Percentiles rank a stretch among this genome's conserved stretches.
Evolutionary conservation across 768 basidiomycete species (phyloP).

Genomic region (Russula emetica): DNA sequence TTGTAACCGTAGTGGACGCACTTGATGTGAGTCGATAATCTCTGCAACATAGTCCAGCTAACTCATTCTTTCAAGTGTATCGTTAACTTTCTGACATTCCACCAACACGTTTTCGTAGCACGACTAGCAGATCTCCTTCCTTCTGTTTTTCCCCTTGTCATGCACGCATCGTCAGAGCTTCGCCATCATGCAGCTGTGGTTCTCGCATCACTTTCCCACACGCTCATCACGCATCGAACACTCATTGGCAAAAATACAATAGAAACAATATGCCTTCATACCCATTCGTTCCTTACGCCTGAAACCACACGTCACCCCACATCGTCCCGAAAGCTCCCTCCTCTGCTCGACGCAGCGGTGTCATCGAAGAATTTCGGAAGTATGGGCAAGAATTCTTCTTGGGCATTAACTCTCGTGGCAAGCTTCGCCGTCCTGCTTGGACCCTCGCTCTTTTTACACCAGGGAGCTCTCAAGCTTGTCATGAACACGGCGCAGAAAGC

Average conservation of each 20-base stretch:
- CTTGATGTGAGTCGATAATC: constrained; percentile 7
- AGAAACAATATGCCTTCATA: constrained; percentile 16
- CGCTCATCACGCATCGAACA: constrained; percentile 8
- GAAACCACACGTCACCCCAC: constrained; percentile 24
- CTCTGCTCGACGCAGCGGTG: constrained; percentile 16
- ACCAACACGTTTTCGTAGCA: constrained; percentile 9
- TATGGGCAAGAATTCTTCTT: constrained; percentile 16
- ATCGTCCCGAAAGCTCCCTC: constrained; percentile 19
- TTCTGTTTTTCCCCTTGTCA: constrained; percentile 15
- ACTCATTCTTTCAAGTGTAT: constrained; percentile 13
- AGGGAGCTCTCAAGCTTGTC: constrained; percentile 20
- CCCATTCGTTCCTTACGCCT: constrained; percentile 18
- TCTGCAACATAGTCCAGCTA: background rate
- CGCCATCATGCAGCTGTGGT: constrained; percentile 16
- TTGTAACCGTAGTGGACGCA: constrained; percentile 19
- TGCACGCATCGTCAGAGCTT: constrained; percentile 18
- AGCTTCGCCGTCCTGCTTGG: constrained; percentile 20
- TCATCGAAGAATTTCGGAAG: constrained; percentile 2
- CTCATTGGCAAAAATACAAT: constrained; percentile 4
- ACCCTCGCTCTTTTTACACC: constrained; percentile 16
- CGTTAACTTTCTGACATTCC: constrained; percentile 13
- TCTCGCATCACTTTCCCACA: constrained; percentile 18
- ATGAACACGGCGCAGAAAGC: constrained; percentile 17
- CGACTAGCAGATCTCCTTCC: constrained; percentile 15
- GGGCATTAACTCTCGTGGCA: constrained; percentile 18